Conservation (phyloP, 257 asterid genomes). For the Solanum lignicaule region DNA sequence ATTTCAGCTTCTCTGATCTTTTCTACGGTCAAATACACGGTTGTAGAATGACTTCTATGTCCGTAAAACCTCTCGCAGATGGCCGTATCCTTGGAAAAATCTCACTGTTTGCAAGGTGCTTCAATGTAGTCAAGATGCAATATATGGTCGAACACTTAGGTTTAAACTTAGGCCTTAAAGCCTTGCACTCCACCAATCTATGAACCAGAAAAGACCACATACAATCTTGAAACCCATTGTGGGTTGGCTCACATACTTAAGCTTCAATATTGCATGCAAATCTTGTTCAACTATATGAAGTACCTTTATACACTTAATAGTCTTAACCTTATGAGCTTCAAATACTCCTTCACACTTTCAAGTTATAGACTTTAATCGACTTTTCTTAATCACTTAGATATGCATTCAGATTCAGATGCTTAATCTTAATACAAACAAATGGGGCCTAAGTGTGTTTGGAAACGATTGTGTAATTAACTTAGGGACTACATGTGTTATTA, state of each 20-base stretch:
- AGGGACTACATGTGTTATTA: background rate
- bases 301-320: background rate
- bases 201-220: background rate
- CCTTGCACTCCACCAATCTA: background rate
- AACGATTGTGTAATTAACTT: background rate
- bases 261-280: background rate
- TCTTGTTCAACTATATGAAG: background rate
- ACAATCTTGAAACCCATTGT: background rate
- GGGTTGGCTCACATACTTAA: background rate
- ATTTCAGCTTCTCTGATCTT: background rate
- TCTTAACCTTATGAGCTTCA: background rate
- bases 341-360: background rate
- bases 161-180: background rate
- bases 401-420: background rate
- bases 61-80: background rate
- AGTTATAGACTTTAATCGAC: background rate
- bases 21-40: background rate
- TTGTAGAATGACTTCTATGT: background rate
- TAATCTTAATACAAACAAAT: background rate
- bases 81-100: background rate
- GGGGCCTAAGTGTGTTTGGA: background rate
- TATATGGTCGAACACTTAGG: background rate
- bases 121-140: background rate
- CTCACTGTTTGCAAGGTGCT: background rate
- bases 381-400: background rate